phyloP scores from a whole-genome alignment of 2,329 filamentous ascomycete species.

The Cladosporium phlei region DNA sequence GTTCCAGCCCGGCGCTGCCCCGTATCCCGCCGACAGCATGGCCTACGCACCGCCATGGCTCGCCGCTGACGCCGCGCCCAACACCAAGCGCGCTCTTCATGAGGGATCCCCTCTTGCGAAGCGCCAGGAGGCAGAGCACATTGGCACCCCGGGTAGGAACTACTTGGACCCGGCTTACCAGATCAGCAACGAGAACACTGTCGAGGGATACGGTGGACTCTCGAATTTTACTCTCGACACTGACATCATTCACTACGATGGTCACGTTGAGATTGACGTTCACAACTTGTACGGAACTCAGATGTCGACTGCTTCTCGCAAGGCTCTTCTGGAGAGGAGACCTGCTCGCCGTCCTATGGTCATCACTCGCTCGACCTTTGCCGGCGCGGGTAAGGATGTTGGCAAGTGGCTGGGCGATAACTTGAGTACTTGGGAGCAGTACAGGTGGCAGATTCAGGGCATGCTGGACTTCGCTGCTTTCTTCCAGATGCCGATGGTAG shows the following conservation, averaged over 20 bases:
- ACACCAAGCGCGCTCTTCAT: constrained; percentile 9
- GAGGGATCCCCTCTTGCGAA: constrained; percentile 4
- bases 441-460: constrained; percentile 33
- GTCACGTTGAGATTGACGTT: constrained; percentile 63
- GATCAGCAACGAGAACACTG: constrained; percentile 52
- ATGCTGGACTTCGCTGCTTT: constrained; percentile 40
- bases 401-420: constrained; percentile 56
- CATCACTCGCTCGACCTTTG: constrained; percentile 68
- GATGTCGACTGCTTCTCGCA: constrained; percentile 63
- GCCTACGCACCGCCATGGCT: constrained; percentile 18
- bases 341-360: constrained; percentile 60
- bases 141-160: constrained; percentile 60
- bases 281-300: constrained; percentile 60
- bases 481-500: constrained; percentile 39
- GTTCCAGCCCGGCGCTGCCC: constrained; percentile 54
- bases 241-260: constrained; percentile 61
- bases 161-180: constrained; percentile 61
- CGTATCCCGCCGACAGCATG: constrained; percentile 12
- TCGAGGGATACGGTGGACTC: constrained; percentile 47
- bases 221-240: constrained; percentile 52
- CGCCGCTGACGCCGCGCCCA: constrained; percentile 50
- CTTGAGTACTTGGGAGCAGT: constrained; percentile 36
- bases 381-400: constrained; percentile 58
- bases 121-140: constrained; percentile 15
- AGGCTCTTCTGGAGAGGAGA: constrained; percentile 60